Percentiles rank a stretch among this genome's conserved stretches.
Conservation (phyloP, 2,329 filamentous ascomycete species). For the Chrysoporthe deuterocubensis region DNA sequence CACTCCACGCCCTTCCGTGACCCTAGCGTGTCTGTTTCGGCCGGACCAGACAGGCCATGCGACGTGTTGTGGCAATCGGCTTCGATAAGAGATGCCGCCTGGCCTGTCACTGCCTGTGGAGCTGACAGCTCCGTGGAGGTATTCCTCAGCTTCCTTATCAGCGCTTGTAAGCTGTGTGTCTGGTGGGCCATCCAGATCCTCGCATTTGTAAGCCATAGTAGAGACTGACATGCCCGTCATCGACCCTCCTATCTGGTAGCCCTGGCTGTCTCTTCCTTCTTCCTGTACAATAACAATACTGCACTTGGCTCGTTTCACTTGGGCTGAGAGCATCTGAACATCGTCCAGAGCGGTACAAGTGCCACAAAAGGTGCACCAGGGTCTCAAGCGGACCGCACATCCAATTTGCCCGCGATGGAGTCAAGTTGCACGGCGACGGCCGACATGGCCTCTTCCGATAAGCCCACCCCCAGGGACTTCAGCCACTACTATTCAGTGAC, state of each 20-base stretch:
- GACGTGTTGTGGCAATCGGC: neutral
- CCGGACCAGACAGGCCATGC: neutral
- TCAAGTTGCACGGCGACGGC: constrained; percentile 24
- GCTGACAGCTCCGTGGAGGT: neutral
- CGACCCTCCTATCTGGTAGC: neutral
- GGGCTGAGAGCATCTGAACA: neutral
- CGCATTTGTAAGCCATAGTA: neutral
- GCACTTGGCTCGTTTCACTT: neutral
- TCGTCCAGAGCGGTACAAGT: neutral
- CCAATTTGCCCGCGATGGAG: constrained; percentile 18
- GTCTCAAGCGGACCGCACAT: neutral
- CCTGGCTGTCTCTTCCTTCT: neutral
- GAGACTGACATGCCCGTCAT: neutral
- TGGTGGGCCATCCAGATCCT: neutral
- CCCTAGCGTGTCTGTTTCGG: too few species aligned
- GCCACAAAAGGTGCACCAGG: neutral
- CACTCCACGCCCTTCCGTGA: too few species aligned
- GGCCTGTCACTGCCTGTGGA: neutral
- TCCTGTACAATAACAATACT: neutral
- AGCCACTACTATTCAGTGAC: constrained; percentile 77
- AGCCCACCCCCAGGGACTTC: constrained; percentile 68
- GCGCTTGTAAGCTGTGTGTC: constrained; percentile 9
- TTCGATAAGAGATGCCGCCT: constrained; percentile 4
- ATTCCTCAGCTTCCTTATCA: constrained; percentile 25
- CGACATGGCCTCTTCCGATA: constrained; percentile 32